Evolutionary conservation across 106 monocot species (phyloP).

Genomic region (Dioscorea alata): DNA sequence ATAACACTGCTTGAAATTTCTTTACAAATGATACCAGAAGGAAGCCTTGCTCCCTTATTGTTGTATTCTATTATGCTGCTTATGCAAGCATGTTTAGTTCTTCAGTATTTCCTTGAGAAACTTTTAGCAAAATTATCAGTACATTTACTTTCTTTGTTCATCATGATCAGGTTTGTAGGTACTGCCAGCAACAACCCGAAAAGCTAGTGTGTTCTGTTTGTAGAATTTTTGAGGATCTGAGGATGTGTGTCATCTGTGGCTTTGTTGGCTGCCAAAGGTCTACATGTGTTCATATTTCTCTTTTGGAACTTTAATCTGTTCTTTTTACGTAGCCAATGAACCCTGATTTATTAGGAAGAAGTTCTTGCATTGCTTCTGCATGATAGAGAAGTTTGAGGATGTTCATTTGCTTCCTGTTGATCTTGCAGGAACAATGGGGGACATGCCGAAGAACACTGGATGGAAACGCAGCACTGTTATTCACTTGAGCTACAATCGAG

Average conservation of each 20-base stretch:
- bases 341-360: not conserved
- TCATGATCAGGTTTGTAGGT: conserved; percentile 72
- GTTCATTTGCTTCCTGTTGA: not conserved
- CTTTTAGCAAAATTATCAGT: too few relatives aligned
- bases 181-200: conserved; percentile 84
- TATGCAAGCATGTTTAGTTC: too few relatives aligned
- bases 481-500: conserved; percentile 87
- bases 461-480: conserved; percentile 94
- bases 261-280: conserved; percentile 89
- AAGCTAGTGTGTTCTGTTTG: conserved; percentile 77
- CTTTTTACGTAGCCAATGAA: too few relatives aligned
- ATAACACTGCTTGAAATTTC: too few relatives aligned
- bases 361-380: too few relatives aligned
- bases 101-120: too few relatives aligned
- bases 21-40: too few relatives aligned
- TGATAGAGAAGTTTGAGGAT: too few relatives aligned
- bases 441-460: conserved; percentile 90
- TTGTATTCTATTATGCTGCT: too few relatives aligned
- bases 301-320: too few relatives aligned
- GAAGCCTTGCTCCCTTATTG: too few relatives aligned
- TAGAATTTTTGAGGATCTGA: conserved; percentile 64
- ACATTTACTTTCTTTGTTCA: too few relatives aligned
- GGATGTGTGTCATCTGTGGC: conserved; percentile 87
- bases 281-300: not conserved
- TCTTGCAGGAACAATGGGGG: conserved; percentile 70